Conservation (phyloP, 768 basidiomycete genomes). For the Collybia nuda region DNA sequence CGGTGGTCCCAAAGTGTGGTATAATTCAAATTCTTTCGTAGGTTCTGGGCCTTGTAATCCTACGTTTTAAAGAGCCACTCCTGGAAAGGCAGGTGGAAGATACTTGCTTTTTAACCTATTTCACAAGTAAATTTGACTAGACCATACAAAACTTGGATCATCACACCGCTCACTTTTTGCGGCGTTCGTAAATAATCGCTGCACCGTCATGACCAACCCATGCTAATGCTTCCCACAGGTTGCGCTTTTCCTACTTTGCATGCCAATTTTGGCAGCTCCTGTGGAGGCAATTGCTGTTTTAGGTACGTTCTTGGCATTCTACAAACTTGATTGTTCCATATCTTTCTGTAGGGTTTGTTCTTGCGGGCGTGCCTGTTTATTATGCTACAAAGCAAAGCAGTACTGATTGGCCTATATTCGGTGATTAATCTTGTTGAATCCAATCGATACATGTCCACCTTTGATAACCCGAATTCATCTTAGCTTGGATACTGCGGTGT, state of each 20-base stretch:
- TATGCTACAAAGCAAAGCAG: constrained; percentile 67
- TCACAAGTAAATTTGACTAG: constrained; percentile 34
- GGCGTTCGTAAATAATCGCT: constrained; percentile 48
- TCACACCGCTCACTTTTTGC: constrained; percentile 89
- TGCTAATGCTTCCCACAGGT: constrained; percentile 46
- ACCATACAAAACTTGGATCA: constrained; percentile 91
- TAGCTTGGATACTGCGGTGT: constrained; percentile 42
- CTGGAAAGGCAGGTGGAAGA: constrained; percentile 60
- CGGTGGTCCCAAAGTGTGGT: background rate
- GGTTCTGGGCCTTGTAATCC: constrained; percentile 86
- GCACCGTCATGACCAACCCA: background rate
- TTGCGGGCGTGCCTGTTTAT: constrained; percentile 79
- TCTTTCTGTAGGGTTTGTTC: constrained; percentile 61
- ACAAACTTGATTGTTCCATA: constrained; percentile 1
- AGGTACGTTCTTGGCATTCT: constrained; percentile 43
- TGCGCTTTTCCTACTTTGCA: constrained; percentile 85
- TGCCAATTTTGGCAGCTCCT: constrained; percentile 95
- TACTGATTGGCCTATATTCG: constrained; percentile 29
- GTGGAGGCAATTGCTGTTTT: constrained; percentile 84
- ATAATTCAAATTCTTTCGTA: constrained; percentile 20
- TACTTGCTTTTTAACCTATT: no score
- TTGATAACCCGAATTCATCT: constrained; percentile 2
- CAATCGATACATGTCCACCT: background rate
- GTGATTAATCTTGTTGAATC: constrained; percentile 12
- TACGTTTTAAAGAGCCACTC: constrained; percentile 88